Conservation (phyloP, 2,329 filamentous ascomycete species). For the Thielaviopsis ethacetica region DNA sequence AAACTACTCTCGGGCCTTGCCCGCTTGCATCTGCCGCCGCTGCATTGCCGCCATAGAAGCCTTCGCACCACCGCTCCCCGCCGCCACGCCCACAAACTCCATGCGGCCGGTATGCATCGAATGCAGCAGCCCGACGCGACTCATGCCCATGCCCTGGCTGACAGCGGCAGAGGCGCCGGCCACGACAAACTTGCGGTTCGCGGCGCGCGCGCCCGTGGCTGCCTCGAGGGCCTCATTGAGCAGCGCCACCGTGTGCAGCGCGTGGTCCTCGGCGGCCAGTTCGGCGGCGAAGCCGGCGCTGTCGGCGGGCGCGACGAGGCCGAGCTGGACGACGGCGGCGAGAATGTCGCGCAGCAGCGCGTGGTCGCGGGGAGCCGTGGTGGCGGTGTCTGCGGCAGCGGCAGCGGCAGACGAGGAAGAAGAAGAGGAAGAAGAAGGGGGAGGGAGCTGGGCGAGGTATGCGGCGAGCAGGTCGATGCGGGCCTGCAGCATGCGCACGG, state of each 20-base stretch:
- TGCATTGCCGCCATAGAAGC: conserved; percentile 3
- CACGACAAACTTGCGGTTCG: conserved; percentile 57
- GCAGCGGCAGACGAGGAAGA: conserved; percentile 20
- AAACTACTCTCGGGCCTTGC: too few species aligned
- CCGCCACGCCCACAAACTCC: too few species aligned
- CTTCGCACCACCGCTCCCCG: conserved; percentile 8
- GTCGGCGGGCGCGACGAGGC: conserved; percentile 61
- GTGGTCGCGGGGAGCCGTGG: conserved; percentile 34
- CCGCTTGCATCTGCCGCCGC: too few species aligned
- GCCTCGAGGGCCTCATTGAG: conserved; percentile 61
- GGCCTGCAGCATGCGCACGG: conserved; percentile 79
- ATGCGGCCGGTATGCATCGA: too few species aligned
- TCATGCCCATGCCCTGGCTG: too few species aligned
- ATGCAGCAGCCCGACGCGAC: too few species aligned
- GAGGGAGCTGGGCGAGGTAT: conserved; percentile 62
- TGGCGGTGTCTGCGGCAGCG: conserved; percentile 17
- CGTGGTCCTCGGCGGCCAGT: conserved; percentile 62
- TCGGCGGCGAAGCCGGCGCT: conserved; percentile 50
- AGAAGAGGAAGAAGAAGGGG: conserved; percentile 37
- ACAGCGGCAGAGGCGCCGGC: too few species aligned
- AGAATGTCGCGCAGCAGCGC: conserved; percentile 76
- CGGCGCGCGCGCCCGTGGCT: conserved; percentile 51
- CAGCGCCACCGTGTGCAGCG: conserved; percentile 63
- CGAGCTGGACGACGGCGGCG: conserved; percentile 67
- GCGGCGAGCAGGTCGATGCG: conserved; percentile 54